phyloP scores from a whole-genome alignment of 2,329 filamentous ascomycete genomes.

The Microsporum canis region DNA sequence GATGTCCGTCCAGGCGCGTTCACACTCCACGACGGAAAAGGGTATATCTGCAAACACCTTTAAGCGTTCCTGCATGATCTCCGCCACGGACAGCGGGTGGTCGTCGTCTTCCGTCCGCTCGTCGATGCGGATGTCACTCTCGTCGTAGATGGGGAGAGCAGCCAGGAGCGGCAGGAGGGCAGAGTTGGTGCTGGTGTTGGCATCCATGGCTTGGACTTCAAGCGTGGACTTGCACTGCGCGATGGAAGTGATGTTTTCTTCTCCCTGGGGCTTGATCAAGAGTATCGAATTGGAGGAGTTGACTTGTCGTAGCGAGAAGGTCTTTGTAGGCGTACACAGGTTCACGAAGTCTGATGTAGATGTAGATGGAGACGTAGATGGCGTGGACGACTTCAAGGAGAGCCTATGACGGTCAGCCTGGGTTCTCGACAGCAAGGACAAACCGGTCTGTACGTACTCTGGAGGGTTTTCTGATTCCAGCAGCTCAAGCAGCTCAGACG shows the following conservation, averaged over 20 bases:
- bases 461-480: slow-evolving; percentile 39
- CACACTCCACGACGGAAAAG: slow-evolving; percentile 42
- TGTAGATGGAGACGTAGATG: not conserved
- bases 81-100: slow-evolving; percentile 9
- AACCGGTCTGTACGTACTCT: slow-evolving; percentile 18
- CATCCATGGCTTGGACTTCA: slow-evolving; percentile 27
- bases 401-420: not conserved
- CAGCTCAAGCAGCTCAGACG: slow-evolving; percentile 45
- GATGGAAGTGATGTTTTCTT: slow-evolving; percentile 29
- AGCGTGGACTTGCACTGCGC: slow-evolving; percentile 37
- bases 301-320: slow-evolving; percentile 52
- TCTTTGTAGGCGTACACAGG: slow-evolving; percentile 47
- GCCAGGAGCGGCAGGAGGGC: not conserved
- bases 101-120: slow-evolving; percentile 3
- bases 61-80: not conserved
- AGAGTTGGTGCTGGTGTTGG: no score
- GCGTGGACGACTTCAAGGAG: not conserved
- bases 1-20: slow-evolving; percentile 39
- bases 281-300: slow-evolving; percentile 55
- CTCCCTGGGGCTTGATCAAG: slow-evolving; percentile 35
- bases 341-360: slow-evolving; percentile 36
- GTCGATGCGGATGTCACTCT: not conserved
- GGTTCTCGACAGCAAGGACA: not conserved
- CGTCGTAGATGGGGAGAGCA: not conserved
- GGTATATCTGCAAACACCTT: slow-evolving; percentile 41